These are phyloP conservation scores for Protomyces lactucae-debilis DNA, from an alignment of 1,139 yeast species.

Conservation along the genomic window DNA sequence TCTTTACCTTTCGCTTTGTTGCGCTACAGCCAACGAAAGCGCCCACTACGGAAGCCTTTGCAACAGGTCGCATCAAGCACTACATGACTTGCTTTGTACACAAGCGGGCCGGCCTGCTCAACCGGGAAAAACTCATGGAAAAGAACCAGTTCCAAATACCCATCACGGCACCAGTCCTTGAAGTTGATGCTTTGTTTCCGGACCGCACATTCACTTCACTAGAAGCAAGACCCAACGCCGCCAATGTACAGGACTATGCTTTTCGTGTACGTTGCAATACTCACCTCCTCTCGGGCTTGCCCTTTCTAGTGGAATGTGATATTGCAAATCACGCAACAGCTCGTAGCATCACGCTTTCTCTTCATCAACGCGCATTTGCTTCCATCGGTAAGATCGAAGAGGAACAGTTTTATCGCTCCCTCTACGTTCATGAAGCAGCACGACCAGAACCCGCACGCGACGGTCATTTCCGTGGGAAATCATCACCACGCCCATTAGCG, in stretches of 20 bases:
- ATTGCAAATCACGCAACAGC: conserved; percentile 10
- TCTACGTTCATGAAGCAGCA: conserved; percentile 17
- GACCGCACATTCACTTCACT: conserved; percentile 13
- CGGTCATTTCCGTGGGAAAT: conserved; percentile 11
- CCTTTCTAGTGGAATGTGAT: conserved; percentile 19
- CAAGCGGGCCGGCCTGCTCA: conserved; percentile 11
- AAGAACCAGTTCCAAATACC: conserved; percentile 22
- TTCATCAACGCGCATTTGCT: conserved; percentile 8
- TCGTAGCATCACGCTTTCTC: conserved; percentile 9
- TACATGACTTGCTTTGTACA: conserved; percentile 22
- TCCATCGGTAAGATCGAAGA: conserved; percentile 10
- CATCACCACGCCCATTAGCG: conserved; percentile 10
- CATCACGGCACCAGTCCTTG: conserved; percentile 3
- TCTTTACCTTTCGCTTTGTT: conserved; percentile 16
- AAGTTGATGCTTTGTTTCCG: conserved; percentile 21
- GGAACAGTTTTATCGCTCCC: conserved; percentile 7
- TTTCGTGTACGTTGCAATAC: conserved; percentile 25
- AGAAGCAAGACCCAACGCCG: conserved; percentile 10
- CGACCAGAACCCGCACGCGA: not conserved
- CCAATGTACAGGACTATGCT: conserved; percentile 1
- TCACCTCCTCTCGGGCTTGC: conserved; percentile 20
- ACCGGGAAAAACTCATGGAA: conserved; percentile 12
- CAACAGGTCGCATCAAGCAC: conserved; percentile 22
- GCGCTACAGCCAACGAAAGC: conserved; percentile 2
- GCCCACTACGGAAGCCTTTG: conserved; percentile 21